A percentile compares a stretch with the other conserved stretches of the same genome.
phyloP scores from a whole-genome alignment of 140 eudicot species.

The Ambrosia hybrid region DNA sequence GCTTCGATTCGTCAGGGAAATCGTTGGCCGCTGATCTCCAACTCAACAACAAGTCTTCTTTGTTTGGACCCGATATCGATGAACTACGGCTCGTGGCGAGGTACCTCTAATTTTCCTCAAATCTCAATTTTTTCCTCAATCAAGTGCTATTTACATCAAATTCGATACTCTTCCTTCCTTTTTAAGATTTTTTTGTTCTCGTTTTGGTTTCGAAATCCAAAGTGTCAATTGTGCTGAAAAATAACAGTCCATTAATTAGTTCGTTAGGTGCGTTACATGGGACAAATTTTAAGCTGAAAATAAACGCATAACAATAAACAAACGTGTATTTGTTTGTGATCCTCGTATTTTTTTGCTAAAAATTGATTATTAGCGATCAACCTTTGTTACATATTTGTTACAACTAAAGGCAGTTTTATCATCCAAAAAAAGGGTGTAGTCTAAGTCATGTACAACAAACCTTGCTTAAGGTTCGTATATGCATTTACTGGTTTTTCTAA shows the following conservation, averaged over 20 bases:
- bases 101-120: constrained; percentile 3
- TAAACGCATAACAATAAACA: neutral
- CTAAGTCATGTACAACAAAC: too few species aligned
- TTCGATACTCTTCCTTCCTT: neutral
- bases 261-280: neutral
- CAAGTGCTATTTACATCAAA: neutral
- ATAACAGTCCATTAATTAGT: neutral
- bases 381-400: too few species aligned
- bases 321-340: too few species aligned
- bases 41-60: constrained; percentile 39
- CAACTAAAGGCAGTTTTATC: too few species aligned
- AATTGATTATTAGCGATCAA: neutral
- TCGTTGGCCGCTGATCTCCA: constrained; percentile 48
- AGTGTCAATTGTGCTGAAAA: neutral
- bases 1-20: constrained; percentile 13
- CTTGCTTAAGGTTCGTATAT: too few species aligned
- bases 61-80: constrained; percentile 57
- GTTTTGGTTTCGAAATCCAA: neutral
- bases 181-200: neutral
- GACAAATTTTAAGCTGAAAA: neutral
- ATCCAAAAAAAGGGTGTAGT: too few species aligned
- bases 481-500: neutral
- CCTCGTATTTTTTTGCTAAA: neutral
- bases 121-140: too few species aligned
- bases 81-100: constrained; percentile 49